These are phyloP conservation scores for Pyrenochaeta sp. DNA, from an alignment of 2,329 filamentous ascomycete genomes.

Conservation along the genomic window DNA sequence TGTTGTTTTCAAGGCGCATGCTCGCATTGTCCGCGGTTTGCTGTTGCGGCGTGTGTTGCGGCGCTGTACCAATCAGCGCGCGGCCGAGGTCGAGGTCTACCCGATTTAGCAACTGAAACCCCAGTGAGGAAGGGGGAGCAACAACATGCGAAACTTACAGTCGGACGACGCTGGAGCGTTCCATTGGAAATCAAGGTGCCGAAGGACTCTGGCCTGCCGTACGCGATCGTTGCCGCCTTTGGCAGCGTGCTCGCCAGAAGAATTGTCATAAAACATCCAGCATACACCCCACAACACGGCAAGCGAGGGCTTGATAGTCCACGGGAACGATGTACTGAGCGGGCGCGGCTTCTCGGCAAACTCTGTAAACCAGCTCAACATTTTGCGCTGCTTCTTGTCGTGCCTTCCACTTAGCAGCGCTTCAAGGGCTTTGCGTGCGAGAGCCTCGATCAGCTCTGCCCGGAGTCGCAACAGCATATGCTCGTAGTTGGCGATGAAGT, in stretches of 20 bases:
- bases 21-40: constrained; percentile 21
- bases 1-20: constrained; percentile 25
- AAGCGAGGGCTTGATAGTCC: constrained; percentile 55
- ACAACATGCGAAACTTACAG: constrained; percentile 40
- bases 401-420: constrained; percentile 37
- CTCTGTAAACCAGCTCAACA: constrained; percentile 52
- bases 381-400: constrained; percentile 45
- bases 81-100: constrained; percentile 44
- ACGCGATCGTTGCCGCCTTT: constrained; percentile 32
- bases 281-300: constrained; percentile 57
- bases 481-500: constrained; percentile 54
- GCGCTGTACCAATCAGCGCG: constrained; percentile 37
- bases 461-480: constrained; percentile 53
- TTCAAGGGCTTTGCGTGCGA: constrained; percentile 41
- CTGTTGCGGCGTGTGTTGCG: constrained; percentile 40
- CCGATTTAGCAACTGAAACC: constrained; percentile 41
- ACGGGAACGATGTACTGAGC: constrained; percentile 53
- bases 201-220: constrained; percentile 34
- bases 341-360: constrained; percentile 51
- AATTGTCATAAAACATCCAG: constrained; percentile 49
- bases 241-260: constrained; percentile 12
- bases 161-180: constrained; percentile 39
- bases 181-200: constrained; percentile 38
- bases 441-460: constrained; percentile 43
- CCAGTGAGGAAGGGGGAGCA: constrained; percentile 16